Evolutionary conservation across 2,329 filamentous ascomycete species (phyloP), one percentile per base, ranked within the genome.

Genomic region (Pseudocercospora pini-densiflorae): DNA sequence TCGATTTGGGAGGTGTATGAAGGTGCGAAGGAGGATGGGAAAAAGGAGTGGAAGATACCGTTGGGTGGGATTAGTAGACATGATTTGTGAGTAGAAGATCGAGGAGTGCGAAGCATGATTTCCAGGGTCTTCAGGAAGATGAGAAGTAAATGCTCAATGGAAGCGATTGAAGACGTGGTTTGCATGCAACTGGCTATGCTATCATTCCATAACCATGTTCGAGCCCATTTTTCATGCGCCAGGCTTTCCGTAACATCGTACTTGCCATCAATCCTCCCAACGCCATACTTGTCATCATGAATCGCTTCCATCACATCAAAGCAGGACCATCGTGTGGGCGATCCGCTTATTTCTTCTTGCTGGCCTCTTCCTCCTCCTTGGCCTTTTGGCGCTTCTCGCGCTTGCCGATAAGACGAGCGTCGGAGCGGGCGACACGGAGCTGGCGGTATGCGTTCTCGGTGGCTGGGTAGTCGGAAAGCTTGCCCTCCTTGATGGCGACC

Each of bases 321-420:
- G 29, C 29, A 40, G 33, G 40, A 43, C 40, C 55, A 58, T 9
- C 24, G 29, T 5, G 2, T 36, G 16, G 24, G n/a, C 29, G 31
- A 36, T 77, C 76, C 47, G 58, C 59, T 59, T 93, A 94, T 90
- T 95, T 94, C 91, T 94, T 94, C 83, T 89, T 88, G 74, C 83
- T 79, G 79, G 86, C 86, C 81, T 91, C 91, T 80, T 91, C 92
- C 81, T 94, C 92, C 77, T 90, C 91, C 87, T 91, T 94, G 78
- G 92, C 92, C 88, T 90, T 92, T 77, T 87, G 90, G 80, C 95
- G 90, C 93, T 98, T 98, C 88, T 96, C 94, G 82, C 93, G 90
- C 79, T 87, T 87, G 84, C 95, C 95, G 73, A 87, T 83, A 79
- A 91, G 86, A 82, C 94, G 91, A 78, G 91, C 89, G 80, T 96